Evolutionary conservation across 108 stramenopile genomes (phyloP).

Genomic region (Pelagomonas calceolata): DNA sequence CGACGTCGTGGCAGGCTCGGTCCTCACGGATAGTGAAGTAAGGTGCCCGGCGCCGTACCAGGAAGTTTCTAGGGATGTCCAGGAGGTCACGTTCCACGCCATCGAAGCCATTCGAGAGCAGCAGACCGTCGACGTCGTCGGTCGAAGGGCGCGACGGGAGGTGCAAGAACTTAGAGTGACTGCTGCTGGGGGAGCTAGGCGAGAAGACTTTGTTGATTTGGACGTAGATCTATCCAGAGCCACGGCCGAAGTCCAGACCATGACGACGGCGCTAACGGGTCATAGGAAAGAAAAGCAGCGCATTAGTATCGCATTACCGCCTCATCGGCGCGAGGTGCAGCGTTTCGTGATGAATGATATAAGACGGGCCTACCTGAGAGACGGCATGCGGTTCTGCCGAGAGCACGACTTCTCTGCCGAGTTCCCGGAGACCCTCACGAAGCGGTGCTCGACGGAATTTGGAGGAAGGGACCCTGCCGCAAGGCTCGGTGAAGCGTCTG

Average conservation of each 20-base stretch:
- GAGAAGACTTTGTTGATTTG: not conserved
- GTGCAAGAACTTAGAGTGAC: constrained; percentile 4
- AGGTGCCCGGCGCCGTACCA: not conserved
- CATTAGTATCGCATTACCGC: not conserved
- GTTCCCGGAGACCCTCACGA: no score
- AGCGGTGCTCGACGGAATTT: no score
- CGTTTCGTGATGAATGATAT: no score
- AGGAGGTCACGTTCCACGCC: not conserved
- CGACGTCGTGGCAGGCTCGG: not conserved
- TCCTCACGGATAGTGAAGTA: not conserved
- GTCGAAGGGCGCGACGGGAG: not conserved
- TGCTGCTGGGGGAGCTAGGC: not conserved
- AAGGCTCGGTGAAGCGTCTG: no score
- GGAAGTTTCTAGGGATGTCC: not conserved
- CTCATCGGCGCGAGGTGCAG: no score
- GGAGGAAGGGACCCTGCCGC: no score
- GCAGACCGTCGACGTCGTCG: constrained; percentile 2
- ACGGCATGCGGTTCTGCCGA: no score
- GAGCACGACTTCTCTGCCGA: no score
- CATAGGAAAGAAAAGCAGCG: not conserved
- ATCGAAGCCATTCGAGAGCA: not conserved
- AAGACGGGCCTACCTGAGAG: no score
- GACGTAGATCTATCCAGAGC: not conserved
- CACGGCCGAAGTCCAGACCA: not conserved
- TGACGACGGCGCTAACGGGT: not conserved